A percentile compares a stretch with the other conserved stretches of the same genome.
Conservation (phyloP, 1,284 basidiomycete species). For the Rhodotorula sp. region DNA sequence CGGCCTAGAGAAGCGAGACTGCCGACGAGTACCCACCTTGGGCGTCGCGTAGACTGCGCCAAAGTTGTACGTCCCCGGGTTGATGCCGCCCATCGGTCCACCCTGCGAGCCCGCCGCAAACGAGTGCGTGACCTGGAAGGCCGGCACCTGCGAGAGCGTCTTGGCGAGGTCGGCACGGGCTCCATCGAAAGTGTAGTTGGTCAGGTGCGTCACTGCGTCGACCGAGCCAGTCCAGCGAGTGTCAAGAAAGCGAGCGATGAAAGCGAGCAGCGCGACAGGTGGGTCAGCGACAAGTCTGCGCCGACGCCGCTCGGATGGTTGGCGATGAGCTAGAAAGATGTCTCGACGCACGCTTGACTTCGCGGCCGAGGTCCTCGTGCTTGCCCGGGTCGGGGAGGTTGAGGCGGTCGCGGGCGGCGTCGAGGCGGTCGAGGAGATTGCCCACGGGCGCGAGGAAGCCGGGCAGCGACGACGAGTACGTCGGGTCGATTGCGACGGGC, state of each 20-base stretch:
- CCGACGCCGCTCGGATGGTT: too few relatives aligned
- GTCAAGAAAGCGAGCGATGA: not conserved
- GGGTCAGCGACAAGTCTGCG: not conserved
- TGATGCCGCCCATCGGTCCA: conserved; percentile 42
- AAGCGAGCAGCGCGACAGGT: conserved; percentile 18
- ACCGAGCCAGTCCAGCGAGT: not conserved
- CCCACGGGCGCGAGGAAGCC: conserved; percentile 31
- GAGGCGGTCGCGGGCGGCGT: conserved; percentile 49
- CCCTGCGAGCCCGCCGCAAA: conserved; percentile 73
- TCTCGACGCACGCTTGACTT: conserved; percentile 50
- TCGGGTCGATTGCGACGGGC: conserved; percentile 6
- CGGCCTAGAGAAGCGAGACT: not conserved
- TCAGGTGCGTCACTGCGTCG: conserved; percentile 74
- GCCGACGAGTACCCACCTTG: conserved; percentile 56
- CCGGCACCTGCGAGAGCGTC: conserved; percentile 84
- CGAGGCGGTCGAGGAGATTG: conserved; percentile 22
- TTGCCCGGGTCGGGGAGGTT: conserved; percentile 83
- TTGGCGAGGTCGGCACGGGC: conserved; percentile 94
- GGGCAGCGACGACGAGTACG: conserved; percentile 30
- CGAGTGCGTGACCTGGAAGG: conserved; percentile 97
- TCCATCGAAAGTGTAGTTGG: conserved; percentile 96
- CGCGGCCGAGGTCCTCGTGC: conserved; percentile 84
- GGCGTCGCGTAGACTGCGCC: conserved; percentile 88
- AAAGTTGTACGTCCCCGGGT: conserved; percentile 82
- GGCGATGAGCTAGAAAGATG: not conserved